Conservation (phyloP, 192 early-diverging fungal genomes). For the Entophlyctis helioformis region DNA sequence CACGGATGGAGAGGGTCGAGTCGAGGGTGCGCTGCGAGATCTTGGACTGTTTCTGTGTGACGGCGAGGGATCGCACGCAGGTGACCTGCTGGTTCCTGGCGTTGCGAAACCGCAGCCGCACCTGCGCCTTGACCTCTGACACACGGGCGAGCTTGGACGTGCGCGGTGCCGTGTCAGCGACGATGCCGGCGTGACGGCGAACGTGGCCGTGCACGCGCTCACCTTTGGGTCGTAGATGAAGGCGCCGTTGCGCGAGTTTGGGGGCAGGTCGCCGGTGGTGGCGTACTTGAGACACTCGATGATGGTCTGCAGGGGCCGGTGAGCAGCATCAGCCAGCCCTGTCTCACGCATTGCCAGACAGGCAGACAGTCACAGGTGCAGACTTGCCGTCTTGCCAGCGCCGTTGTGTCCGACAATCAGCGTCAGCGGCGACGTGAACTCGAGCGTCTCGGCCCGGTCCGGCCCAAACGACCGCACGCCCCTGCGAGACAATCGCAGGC, state of each 20-base stretch:
- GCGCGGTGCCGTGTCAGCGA: too few species aligned
- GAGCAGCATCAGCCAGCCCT: background rate
- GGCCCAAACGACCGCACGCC: slow-evolving; percentile 91
- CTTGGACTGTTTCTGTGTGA: slow-evolving; percentile 52
- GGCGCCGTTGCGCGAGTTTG: slow-evolving; percentile 71
- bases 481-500: too few species aligned
- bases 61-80: slow-evolving; percentile 61
- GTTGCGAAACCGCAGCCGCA: slow-evolving; percentile 75
- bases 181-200: too few species aligned
- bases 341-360: background rate
- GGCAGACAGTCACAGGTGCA: background rate
- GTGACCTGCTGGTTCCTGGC: slow-evolving; percentile 61
- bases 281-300: slow-evolving; percentile 96
- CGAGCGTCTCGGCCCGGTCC: slow-evolving; percentile 55
- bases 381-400: slow-evolving; percentile 81
- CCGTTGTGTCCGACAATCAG: slow-evolving; percentile 94
- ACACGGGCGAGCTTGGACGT: too few species aligned
- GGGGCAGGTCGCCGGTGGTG: slow-evolving; percentile 83
- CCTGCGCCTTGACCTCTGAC: slow-evolving; percentile 84
- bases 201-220: background rate
- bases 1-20: slow-evolving; percentile 43
- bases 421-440: slow-evolving; percentile 84
- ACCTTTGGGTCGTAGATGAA: slow-evolving; percentile 95
- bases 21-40: slow-evolving; percentile 71
- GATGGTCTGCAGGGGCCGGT: slow-evolving; percentile 51